A percentile compares a stretch with the other conserved stretches of the same genome.
Conservation (phyloP, 148 eudicot species). For the Arctostaphylos glauca region DNA sequence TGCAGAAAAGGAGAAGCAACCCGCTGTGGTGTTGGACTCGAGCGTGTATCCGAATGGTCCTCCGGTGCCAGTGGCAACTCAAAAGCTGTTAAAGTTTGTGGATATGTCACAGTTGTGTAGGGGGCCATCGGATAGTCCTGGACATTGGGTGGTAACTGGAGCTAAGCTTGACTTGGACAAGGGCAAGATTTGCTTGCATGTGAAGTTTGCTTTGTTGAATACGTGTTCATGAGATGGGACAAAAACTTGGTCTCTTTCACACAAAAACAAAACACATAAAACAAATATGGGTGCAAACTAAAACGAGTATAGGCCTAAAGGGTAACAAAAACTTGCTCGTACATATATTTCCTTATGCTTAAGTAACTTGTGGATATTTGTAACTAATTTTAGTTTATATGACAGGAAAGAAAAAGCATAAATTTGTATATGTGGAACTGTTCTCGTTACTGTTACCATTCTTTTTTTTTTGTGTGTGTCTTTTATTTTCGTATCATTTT, state of each 20-base stretch:
- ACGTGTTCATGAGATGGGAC: neutral
- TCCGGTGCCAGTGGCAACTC: slow-evolving; percentile 56
- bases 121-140: slow-evolving; percentile 73
- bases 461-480: too few relatives aligned
- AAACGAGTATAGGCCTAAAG: neutral
- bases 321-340: neutral
- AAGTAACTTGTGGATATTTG: neutral
- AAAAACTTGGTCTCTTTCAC: neutral
- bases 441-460: too few relatives aligned
- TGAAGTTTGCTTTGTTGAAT: slow-evolving; percentile 69
- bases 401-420: neutral
- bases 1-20: slow-evolving; percentile 39
- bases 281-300: neutral
- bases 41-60: slow-evolving; percentile 70
- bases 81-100: slow-evolving; percentile 59
- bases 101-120: slow-evolving; percentile 51
- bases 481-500: too few relatives aligned
- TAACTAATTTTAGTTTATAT: neutral
- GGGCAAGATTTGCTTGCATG: slow-evolving; percentile 60
- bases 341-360: neutral
- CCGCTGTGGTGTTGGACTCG: slow-evolving; percentile 59
- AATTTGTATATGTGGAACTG: neutral
- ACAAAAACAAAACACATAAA: neutral
- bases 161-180: slow-evolving; percentile 60
- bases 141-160: slow-evolving; percentile 84